Conservation (phyloP, 139 green algal genomes). For the Chlamydomonas incerta region DNA sequence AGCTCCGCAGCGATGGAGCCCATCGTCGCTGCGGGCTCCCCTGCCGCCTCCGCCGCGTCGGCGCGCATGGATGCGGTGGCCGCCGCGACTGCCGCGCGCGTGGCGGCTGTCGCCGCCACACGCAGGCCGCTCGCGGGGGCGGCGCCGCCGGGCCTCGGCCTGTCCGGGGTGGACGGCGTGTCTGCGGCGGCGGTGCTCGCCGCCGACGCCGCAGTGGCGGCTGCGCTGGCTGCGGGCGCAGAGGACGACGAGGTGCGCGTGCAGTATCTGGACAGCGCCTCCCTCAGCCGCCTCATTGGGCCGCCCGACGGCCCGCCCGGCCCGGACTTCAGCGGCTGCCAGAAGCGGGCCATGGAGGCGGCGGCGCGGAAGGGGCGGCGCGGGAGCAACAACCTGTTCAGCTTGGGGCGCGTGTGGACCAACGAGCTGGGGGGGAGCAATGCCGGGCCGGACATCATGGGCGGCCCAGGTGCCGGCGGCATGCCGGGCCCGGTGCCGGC, state of each 20-base stretch:
- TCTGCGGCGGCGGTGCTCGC: no score
- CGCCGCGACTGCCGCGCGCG: no score
- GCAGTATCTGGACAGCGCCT: slow-evolving; percentile 25
- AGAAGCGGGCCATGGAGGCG: not conserved
- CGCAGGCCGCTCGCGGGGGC: no score
- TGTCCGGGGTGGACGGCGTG: not conserved
- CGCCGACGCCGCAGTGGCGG: not conserved
- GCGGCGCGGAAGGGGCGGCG: not conserved
- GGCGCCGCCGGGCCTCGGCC: not conserved
- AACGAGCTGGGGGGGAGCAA: not conserved
- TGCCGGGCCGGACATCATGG: no score
- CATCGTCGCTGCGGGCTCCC: no score
- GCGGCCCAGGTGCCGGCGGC: not conserved
- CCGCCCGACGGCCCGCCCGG: slow-evolving; percentile 9
- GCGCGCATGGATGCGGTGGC: no score
- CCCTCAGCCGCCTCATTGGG: slow-evolving; percentile 2
- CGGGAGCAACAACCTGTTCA: not conserved
- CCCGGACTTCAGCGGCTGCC: slow-evolving; percentile 13
- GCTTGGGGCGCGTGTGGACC: slow-evolving; percentile 16
- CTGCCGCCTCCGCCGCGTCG: no score
- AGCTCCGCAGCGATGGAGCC: no score
- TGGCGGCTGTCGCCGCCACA: no score
- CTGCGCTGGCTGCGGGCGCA: not conserved
- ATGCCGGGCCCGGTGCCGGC: not conserved
- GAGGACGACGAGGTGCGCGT: not conserved